These are phyloP conservation scores for Isoetes taiwanensis DNA, from an alignment of 75 land plant genomes.

Conservation along the genomic window DNA sequence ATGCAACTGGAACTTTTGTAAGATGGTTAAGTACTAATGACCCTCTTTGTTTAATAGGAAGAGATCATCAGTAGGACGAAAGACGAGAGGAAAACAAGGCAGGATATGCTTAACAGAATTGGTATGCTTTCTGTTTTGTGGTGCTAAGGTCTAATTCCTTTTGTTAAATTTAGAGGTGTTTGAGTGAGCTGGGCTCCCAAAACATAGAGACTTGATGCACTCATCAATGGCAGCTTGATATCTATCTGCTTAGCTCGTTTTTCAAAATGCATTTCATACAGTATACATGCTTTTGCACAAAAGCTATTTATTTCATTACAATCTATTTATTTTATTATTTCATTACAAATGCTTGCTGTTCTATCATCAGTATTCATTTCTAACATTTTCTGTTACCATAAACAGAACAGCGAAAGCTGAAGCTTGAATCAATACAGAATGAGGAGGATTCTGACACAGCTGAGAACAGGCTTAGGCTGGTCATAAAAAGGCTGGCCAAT, in stretches of 20 bases:
- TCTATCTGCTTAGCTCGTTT: too few relatives aligned
- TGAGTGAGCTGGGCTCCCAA: too few relatives aligned
- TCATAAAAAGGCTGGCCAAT: constrained; percentile 30
- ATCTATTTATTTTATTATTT: too few relatives aligned
- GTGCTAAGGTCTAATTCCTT: background rate
- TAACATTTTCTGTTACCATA: background rate
- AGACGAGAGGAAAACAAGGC: constrained; percentile 46
- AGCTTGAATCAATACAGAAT: constrained; percentile 38
- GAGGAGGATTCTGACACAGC: constrained; percentile 53
- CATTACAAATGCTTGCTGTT: too few relatives aligned
- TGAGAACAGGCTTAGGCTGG: constrained; percentile 40
- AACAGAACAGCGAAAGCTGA: constrained; percentile 56
- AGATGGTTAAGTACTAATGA: background rate
- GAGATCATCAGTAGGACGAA: constrained; percentile 35
- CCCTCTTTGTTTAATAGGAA: constrained; percentile 37
- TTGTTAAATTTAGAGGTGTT: background rate
- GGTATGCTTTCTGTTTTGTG: constrained; percentile 23
- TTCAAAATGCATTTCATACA: too few relatives aligned
- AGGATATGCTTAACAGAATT: constrained; percentile 44
- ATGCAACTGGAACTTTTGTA: background rate
- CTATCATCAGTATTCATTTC: background rate
- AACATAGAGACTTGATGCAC: too few relatives aligned
- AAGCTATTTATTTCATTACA: too few relatives aligned
- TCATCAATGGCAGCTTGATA: too few relatives aligned
- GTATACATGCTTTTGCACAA: too few relatives aligned